Base-by-base conservation (phyloP, 1,284 basidiomycete species). In the Malassezia restricta region DNA sequence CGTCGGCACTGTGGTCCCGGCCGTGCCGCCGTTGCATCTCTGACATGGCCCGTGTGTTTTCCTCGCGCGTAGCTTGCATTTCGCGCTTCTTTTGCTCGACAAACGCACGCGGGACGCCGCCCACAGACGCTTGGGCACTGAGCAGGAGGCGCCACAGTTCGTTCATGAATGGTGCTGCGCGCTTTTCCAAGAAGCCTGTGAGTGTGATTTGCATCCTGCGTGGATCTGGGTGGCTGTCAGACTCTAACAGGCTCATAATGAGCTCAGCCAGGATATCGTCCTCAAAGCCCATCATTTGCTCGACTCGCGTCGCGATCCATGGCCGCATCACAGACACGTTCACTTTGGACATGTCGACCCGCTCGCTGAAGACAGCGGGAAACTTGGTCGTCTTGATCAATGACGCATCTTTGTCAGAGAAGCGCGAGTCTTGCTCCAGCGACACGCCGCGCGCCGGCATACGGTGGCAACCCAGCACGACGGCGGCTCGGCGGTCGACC, bases 221-320 rank as follows among this genome's bases (percentile, higher is more conserved):
- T 6, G 90, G 88, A 74, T 98, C 92, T 5, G 88, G 87, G 6
- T 79, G 82, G 86, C 90, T 63, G 43, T 82, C 78, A 64, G 92
- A 87, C 73, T 98, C 92, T 6, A 98, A 76, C 40, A 95, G 78
- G 17, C 87, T 87, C 81, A 87, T 86, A 14, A 88, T 87, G 71
- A 94, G 96, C 74, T 96, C 92, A 27, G 94, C 83, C 29, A 98
- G 85, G 35, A 98, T 85, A 68, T 98, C 92, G 74, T 98, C 92
- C 70, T 98, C 92, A 46, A 96, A 83, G 5, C 89, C 88, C 35
- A 92, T 81, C 20, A 95, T 79, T 63, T 90, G 85, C 5, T 85
- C 81, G 50, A 94, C 82, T 70, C 87, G 87, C 76, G 87, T 87
- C 5, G 87, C 83, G 54, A 95, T 84, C 92, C 92, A 98, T 3